Evolutionary conservation across 495 filamentous ascomycete genomes (phyloP), one percentile per base, ranked within the genome.

Genomic region (Trichoderma reesei): DNA sequence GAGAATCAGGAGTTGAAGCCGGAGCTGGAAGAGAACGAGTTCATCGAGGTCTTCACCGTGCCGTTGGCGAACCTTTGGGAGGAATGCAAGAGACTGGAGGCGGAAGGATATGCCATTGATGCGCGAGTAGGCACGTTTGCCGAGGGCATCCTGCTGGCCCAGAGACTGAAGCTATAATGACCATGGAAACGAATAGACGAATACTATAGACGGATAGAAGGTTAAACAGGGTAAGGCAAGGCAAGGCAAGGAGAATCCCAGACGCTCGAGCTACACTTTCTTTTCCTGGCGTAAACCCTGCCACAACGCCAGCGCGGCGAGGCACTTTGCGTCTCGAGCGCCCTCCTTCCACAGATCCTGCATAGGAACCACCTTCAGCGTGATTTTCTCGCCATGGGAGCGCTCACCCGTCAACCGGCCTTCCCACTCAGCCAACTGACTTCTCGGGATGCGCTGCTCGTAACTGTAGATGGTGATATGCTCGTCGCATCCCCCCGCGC

Each of bases 11-110:
- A 85, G 59, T 84, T 85, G 65, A 79, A 86, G 64, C 88, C 90
- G 3, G 78, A 91, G 66, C 79, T 96, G 2, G 91, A 96, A 64
- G 91, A 94, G 48, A 89, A 89, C 69, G 91, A 96, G 71, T 94
- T 94, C 72, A 96, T 96, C 66, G 90, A 95, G 73, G 87, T 86
- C 36, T 96, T 96, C 68, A 84, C 82, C 13, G 78, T 91, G 0
- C 87, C 85, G 18, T 72, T 96, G 42, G 79, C 73, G 61, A 75
- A 81, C 37, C 72, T 96, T 18, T 91, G 85, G 74, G 79, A 75
- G 2, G 88, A 88, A 71, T 85, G 87, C 69, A 84, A 84, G 75
- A 80, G 73, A 60, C 75, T 91, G 36, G 90, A 96, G 69, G 75
- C 76, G 14, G 78, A 90, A 64, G 91, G 91, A 0, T 92, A 85